These are phyloP conservation scores for Fusarium udum DNA, from an alignment of 2,329 filamentous ascomycete genomes.

Conservation along the genomic window DNA sequence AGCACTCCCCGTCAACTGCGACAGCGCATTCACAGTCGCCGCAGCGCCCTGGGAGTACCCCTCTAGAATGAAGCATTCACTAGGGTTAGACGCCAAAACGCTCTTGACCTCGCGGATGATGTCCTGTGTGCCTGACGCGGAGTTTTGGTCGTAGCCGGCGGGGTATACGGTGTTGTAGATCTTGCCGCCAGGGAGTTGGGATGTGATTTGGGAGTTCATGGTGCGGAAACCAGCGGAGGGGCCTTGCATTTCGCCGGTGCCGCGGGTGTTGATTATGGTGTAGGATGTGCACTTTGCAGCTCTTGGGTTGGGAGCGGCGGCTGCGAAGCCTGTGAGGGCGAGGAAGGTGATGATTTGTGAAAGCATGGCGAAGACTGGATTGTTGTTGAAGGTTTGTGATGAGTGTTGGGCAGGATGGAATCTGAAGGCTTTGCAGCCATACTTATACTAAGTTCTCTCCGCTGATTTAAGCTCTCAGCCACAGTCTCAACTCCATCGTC, in stretches of 20 bases:
- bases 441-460: neutral
- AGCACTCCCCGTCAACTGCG: slow-evolving; percentile 6
- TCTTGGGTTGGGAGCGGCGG: neutral
- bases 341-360: neutral
- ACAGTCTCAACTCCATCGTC: neutral
- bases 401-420: too few species aligned
- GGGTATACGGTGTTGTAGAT: slow-evolving; percentile 18
- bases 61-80: slow-evolving; percentile 12
- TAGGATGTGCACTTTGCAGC: neutral
- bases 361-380: neutral
- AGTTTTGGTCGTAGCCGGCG: slow-evolving; percentile 7
- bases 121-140: neutral
- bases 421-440: neutral
- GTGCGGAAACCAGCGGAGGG: slow-evolving; percentile 11
- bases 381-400: too few species aligned
- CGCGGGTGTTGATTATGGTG: slow-evolving; percentile 21
- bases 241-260: slow-evolving; percentile 5
- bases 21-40: slow-evolving; percentile 10
- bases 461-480: neutral
- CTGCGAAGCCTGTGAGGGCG: neutral
- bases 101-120: slow-evolving; percentile 11
- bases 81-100: neutral
- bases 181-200: slow-evolving; percentile 1
- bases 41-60: slow-evolving; percentile 17
- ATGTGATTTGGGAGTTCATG: slow-evolving; percentile 12